These are phyloP conservation scores for Lentinula detonsa DNA, from an alignment of 768 basidiomycete genomes.

Conservation along the genomic window DNA sequence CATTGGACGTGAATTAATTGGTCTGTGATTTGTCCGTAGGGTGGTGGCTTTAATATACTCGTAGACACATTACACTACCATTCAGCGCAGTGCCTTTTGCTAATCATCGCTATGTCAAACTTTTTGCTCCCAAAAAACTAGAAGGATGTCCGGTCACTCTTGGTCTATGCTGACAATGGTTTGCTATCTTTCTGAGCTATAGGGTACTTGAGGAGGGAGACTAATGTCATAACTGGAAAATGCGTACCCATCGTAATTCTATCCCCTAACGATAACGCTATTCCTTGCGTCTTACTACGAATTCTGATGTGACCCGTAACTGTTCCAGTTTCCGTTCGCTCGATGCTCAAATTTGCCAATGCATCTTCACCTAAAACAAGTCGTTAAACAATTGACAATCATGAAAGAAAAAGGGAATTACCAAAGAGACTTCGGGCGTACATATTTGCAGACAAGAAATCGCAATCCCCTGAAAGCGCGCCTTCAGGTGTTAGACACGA, in stretches of 20 bases:
- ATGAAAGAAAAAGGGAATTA: constrained; percentile 28
- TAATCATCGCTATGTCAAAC: no score
- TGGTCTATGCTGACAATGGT: constrained; percentile 24
- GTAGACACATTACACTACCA: no score
- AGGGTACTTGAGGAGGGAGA: not conserved
- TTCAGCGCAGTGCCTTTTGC: not conserved
- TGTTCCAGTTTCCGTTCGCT: constrained; percentile 73
- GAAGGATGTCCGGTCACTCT: not conserved
- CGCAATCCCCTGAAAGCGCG: constrained; percentile 91
- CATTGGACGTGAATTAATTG: not conserved
- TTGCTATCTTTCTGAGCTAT: constrained; percentile 38
- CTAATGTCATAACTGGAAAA: not conserved
- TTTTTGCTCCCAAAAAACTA: not conserved
- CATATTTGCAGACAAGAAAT: constrained; percentile 95
- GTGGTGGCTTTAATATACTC: no score
- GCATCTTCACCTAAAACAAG: constrained; percentile 81
- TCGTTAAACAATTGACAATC: not conserved
- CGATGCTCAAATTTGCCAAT: constrained; percentile 89
- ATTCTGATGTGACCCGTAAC: constrained; percentile 94
- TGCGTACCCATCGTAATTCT: constrained; percentile 62
- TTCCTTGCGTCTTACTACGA: constrained; percentile 96
- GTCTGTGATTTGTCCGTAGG: not conserved
- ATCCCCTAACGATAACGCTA: constrained; percentile 91
- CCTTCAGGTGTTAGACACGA: constrained; percentile 94
- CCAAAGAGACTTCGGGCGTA: constrained; percentile 94